Base-by-base conservation (phyloP, 441 rosid genomes). In the Syzygium malaccense region DNA sequence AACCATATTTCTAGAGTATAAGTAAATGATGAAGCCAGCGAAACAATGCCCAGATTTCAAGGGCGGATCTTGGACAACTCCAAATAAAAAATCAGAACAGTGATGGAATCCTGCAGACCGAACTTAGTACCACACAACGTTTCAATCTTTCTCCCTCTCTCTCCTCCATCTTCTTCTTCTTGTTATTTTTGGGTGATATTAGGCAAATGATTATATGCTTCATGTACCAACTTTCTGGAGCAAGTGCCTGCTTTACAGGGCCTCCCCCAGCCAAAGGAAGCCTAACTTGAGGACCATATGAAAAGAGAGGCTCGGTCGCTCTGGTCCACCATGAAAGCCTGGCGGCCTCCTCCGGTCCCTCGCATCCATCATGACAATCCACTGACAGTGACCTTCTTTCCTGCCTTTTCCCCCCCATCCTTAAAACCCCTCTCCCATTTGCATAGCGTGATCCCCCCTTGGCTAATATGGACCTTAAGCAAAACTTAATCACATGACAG, bases 201-300 rank as follows among this genome's bases (percentile, higher is more conserved):
- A 37, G 51, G 83, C 83, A 23, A 75, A 23, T 75, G n/a, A 41
- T 75, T 3, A 23, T 75, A 41, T 75, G 83, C 83, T 75, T 41
- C 83, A 41, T 92, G 88, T 85, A 75, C 33, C 78, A 78, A 20
- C 91, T 90, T 91, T 89, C 60, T 33, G 48, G 66, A 88, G 79
- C 90, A 60, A 89, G 37, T 55, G 83, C 88, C 89, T 86, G 88
- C 95, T 94, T 93, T 93, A 91, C 91, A 90, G 93, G 92, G 88
- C 83, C 83, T 37, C 51, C 89, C 89, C 88, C 91, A 85, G 55
- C 28, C 87, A 33, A 86, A 56, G 91, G 88, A 64, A 78, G 88
- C 91, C 48, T 1, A 53, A 75, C 64, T 87, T 86, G 91, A 89
- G 79, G 80, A 20, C 80, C 80, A 37, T 10, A 19, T 2, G 79